These are phyloP conservation scores for Litsea cubeba DNA, from an alignment of 164 flowering plant genomes.

Conservation along the genomic window DNA sequence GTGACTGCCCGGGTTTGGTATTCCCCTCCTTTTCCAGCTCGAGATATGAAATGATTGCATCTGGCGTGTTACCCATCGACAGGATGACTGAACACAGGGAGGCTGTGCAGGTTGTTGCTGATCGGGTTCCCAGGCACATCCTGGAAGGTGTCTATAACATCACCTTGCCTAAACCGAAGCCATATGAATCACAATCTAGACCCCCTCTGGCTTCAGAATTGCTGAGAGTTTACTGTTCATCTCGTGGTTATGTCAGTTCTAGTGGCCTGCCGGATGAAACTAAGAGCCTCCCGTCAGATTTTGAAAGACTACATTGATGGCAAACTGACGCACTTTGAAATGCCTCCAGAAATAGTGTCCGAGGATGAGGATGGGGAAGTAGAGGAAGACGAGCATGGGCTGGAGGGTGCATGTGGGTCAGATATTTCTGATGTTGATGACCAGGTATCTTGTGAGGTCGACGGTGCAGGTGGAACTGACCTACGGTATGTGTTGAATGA, in stretches of 20 bases:
- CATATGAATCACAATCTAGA: slow-evolving; percentile 72
- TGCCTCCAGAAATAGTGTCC: slow-evolving; percentile 56
- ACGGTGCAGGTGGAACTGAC: slow-evolving; percentile 3
- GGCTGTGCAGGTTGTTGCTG: slow-evolving; percentile 87
- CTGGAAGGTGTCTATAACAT: slow-evolving; percentile 73
- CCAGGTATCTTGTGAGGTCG: not conserved
- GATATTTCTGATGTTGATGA: slow-evolving; percentile 38
- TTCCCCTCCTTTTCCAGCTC: slow-evolving; percentile 96
- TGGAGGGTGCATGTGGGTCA: slow-evolving; percentile 16
- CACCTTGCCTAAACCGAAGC: slow-evolving; percentile 74
- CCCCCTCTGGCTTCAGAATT: slow-evolving; percentile 79
- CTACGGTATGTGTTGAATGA: slow-evolving; percentile 55
- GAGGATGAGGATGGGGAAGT: slow-evolving; percentile 19
- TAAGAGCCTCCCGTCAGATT: slow-evolving; percentile 66
- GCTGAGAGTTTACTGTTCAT: slow-evolving; percentile 71
- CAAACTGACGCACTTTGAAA: slow-evolving; percentile 70
- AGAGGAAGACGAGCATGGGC: slow-evolving; percentile 13
- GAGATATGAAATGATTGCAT: slow-evolving; percentile 89
- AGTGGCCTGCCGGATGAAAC: slow-evolving; percentile 97
- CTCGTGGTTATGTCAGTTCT: slow-evolving; percentile 83
- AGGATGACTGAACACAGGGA: slow-evolving; percentile 87
- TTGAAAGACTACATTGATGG: slow-evolving; percentile 92
- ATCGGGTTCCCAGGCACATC: slow-evolving; percentile 55
- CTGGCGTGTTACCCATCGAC: slow-evolving; percentile 88
- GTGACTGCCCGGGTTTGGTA: slow-evolving; percentile 96